These are phyloP conservation scores for Phtheirospermum japonicum DNA, from an alignment of 257 asterid genomes.

Conservation along the genomic window DNA sequence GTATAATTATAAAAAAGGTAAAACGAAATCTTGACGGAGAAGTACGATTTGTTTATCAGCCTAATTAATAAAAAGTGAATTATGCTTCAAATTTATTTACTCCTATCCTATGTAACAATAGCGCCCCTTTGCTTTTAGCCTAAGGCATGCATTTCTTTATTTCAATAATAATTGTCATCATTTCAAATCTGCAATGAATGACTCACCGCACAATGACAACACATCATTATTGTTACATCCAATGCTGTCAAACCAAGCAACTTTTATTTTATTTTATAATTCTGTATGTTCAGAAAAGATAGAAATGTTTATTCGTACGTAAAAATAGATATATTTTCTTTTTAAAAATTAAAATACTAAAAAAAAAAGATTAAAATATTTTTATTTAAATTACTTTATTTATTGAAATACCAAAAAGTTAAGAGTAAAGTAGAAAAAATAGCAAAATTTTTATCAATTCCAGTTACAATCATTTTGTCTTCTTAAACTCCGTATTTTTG, in stretches of 20 bases:
- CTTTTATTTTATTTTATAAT: neutral
- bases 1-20: neutral
- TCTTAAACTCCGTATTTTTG: too few species aligned
- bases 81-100: neutral
- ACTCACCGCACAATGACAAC: conserved; percentile 4
- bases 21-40: neutral
- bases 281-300: too few species aligned
- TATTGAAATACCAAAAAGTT: too few species aligned
- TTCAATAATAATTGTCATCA: neutral
- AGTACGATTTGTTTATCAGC: conserved; percentile 1
- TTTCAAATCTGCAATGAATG: conserved; percentile 24
- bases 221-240: neutral
- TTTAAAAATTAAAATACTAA: too few species aligned
- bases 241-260: neutral
- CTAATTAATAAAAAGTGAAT: neutral
- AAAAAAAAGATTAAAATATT: too few species aligned
- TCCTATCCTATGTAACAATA: neutral
- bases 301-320: too few species aligned
- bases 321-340: too few species aligned
- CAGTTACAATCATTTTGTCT: too few species aligned
- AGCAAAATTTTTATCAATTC: too few species aligned
- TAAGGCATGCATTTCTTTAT: conserved; percentile 2
- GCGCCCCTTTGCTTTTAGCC: conserved; percentile 3
- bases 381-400: too few species aligned
- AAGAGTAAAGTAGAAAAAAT: too few species aligned